A percentile compares a stretch with the other conserved stretches of the same genome.
phyloP scores from a whole-genome alignment of 768 basidiomycete species.

The Suillus discolor region DNA sequence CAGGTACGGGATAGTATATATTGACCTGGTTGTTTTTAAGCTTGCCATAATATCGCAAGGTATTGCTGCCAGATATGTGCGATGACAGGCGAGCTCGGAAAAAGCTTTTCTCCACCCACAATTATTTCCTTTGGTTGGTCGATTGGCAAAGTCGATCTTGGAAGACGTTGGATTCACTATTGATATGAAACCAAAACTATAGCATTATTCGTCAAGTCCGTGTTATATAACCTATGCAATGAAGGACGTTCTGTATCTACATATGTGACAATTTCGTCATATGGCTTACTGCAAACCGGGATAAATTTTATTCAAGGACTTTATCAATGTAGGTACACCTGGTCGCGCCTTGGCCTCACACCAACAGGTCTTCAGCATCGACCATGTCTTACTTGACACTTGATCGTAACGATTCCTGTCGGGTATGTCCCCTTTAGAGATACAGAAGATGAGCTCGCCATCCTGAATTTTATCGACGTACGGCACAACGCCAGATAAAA shows the following conservation, averaged over 20 bases:
- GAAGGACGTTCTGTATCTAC: background rate
- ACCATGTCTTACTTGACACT: background rate
- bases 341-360: background rate
- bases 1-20: background rate
- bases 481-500: constrained; percentile 7
- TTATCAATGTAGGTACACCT: too few relatives aligned
- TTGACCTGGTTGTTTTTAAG: constrained; percentile 36
- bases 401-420: background rate
- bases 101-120: constrained; percentile 49
- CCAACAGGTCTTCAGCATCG: background rate
- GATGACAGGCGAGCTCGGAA: constrained; percentile 89
- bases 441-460: background rate
- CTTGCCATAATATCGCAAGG: constrained; percentile 85
- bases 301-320: background rate
- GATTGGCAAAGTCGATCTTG: constrained; percentile 58
- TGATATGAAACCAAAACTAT: constrained; percentile 28
- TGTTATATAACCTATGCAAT: background rate
- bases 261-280: background rate
- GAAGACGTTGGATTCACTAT: constrained; percentile 51
- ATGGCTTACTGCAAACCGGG: background rate
- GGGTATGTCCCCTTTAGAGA: background rate
- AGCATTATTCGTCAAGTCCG: constrained; percentile 3
- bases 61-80: constrained; percentile 83
- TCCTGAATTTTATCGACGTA: background rate
- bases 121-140: constrained; percentile 64